Evolutionary conservation across 1,139 yeast genomes (phyloP).

Genomic region (Candida sp.): DNA sequence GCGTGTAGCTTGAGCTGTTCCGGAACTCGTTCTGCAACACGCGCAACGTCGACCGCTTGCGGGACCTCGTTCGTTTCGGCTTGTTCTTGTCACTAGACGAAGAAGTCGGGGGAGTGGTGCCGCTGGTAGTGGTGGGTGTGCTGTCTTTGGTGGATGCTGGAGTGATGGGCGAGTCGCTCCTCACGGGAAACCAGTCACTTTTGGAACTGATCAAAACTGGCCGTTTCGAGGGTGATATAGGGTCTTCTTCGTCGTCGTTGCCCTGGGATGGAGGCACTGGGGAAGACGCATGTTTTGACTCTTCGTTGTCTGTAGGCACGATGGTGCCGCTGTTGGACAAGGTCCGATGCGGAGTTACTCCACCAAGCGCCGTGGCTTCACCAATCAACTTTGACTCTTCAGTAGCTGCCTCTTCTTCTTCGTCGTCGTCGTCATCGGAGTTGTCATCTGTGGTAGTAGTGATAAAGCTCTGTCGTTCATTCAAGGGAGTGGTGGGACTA

Average conservation of each 20-base stretch:
- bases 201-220: constrained; percentile 55
- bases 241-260: not conserved
- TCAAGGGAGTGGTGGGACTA: constrained; percentile 13
- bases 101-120: no score
- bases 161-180: constrained; percentile 18
- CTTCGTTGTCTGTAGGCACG: not conserved
- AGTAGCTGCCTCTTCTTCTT: not conserved
- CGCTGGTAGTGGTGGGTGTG: not conserved
- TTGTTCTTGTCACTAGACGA: no score
- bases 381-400: not conserved
- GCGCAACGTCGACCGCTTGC: constrained; percentile 14
- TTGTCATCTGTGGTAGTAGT: not conserved
- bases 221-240: constrained; percentile 9
- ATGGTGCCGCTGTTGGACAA: not conserved
- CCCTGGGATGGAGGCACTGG: not conserved
- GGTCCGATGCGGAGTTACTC: not conserved
- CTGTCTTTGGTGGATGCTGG: not conserved
- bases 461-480: not conserved
- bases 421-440: constrained; percentile 5
- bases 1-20: constrained; percentile 50
- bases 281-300: not conserved
- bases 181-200: constrained; percentile 73
- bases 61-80: no score
- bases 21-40: constrained; percentile 46
- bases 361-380: not conserved